Evolutionary conservation across 2,329 filamentous ascomycete genomes (phyloP).

Genomic region (Fusarium compactum): DNA sequence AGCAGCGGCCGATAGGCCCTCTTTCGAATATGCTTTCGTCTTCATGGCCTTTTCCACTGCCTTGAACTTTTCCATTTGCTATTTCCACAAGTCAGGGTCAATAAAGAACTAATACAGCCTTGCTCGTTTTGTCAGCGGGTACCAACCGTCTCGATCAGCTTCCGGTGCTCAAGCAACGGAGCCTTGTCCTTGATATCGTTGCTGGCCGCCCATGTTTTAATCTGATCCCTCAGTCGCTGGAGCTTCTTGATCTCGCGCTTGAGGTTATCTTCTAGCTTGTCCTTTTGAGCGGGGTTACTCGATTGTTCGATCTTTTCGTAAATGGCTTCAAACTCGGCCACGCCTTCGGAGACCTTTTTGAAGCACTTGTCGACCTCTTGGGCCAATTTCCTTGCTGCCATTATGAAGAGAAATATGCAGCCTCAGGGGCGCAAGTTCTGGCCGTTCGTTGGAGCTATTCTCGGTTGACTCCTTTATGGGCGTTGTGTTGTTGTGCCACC

Average conservation of each 20-base stretch:
- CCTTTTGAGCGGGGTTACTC: conserved; percentile 93
- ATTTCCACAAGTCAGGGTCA: conserved; percentile 42
- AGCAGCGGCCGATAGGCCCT: conserved; percentile 89
- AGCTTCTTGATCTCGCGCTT: conserved; percentile 99
- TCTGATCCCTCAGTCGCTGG: conserved; percentile 95
- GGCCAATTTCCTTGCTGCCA: conserved; percentile 96
- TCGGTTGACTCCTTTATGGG: conserved; percentile 8
- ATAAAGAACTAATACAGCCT: conserved; percentile 22
- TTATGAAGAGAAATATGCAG: conserved; percentile 59
- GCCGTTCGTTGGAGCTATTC: conserved; percentile 18
- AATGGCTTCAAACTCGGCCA: conserved; percentile 90
- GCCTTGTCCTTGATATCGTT: conserved; percentile 99
- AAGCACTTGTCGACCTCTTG: conserved; percentile 99
- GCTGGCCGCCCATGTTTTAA: conserved; percentile 98
- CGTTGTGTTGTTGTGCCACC: conserved; percentile 28
- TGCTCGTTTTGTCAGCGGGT: conserved; percentile 30
- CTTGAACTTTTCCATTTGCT: conserved; percentile 99
- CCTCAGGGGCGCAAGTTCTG: conserved; percentile 33
- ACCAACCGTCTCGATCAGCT: conserved; percentile 95
- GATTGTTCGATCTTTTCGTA: conserved; percentile 98
- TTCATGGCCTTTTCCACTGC: conserved; percentile 99
- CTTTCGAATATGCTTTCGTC: conserved; percentile 99
- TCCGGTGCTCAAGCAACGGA: conserved; percentile 91
- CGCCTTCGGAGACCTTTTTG: conserved; percentile 96
- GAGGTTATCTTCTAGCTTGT: conserved; percentile 97